Evolutionary conservation across 2,329 filamentous ascomycete genomes (phyloP).

Genomic region (Calonectria crousiana): DNA sequence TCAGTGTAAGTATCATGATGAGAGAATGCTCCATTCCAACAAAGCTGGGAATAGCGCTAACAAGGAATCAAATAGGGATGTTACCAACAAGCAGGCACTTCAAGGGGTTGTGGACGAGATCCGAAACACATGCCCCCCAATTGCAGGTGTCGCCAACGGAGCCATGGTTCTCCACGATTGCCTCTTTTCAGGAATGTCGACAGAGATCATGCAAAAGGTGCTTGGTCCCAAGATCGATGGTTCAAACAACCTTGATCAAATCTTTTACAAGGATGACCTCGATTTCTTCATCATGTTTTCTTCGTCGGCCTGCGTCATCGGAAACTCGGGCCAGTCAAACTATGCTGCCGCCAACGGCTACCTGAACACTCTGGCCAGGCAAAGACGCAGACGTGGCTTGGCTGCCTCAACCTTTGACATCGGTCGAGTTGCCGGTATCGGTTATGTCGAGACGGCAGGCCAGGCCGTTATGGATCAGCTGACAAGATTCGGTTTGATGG

Average conservation of each 20-base stretch:
- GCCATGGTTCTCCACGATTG: conserved; percentile 18
- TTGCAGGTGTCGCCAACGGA: conserved; percentile 22
- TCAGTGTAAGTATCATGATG: not conserved
- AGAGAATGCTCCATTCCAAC: not conserved
- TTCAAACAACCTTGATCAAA: conserved; percentile 6
- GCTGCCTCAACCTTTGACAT: conserved; percentile 50
- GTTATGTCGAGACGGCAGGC: not conserved
- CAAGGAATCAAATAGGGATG: not conserved
- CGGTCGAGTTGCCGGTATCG: not conserved
- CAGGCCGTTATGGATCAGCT: not conserved
- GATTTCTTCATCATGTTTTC: conserved; percentile 30
- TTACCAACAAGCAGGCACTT: not conserved
- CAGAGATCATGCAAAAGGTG: not conserved
- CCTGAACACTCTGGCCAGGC: conserved; percentile 6
- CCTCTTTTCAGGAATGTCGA: not conserved
- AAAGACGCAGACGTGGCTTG: conserved; percentile 12
- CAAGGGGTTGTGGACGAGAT: not conserved
- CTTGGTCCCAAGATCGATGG: conserved; percentile 21
- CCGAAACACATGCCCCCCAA: not conserved
- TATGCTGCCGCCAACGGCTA: conserved; percentile 25
- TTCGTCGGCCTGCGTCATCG: not conserved
- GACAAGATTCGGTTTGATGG: not conserved
- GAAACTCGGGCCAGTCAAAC: conserved; percentile 22
- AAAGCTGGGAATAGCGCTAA: not conserved
- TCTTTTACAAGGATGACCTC: not conserved